Evolutionary conservation across 805 yeast species (phyloP), one percentile per base, ranked within the genome.

Genomic region (Wickerhamiella cacticola): DNA sequence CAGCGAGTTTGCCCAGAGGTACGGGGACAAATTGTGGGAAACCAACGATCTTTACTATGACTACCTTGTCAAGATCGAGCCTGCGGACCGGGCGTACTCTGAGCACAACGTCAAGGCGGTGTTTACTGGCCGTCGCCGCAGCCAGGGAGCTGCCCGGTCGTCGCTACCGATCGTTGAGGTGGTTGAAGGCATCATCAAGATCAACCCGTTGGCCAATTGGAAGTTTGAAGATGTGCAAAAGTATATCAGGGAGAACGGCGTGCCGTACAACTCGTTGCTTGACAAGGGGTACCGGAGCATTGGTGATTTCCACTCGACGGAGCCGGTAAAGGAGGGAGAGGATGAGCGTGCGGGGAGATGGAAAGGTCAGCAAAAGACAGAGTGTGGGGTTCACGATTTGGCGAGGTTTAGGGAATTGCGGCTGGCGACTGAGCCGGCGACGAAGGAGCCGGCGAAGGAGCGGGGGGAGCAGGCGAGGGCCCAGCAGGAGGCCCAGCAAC

Each of bases 341-440:
- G 96, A 89, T 60, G 97, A 89, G 63, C 75, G 97, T 54, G 78
- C 92, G n/a, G 97, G 97, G 1, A 75, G 97, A 59, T 89, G 97
- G 97, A 81, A 82, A 69, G 96, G 96, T 1, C 75, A 81, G 61
- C 73, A 78, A 9, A 89, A 89, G 68, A 86, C 95, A 0, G 97
- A 89, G 63, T 89, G 97, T 66, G 97, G 97, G 2, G 87, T 89
- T 47, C 97, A 89, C 60, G 82, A 80, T 56, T 76, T 88, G 1
- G 73, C 80, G 22, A 75, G 82, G 53, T 89, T 82, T 61, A 77
- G 82, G 0, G 71, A 82, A 58, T 82, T 58, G 42, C 42, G 42
- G 13, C n/a, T 28, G 33, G 33, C 33, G 13, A 28, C 21, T 4
- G 10, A 15, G 18, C 9, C 7, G n/a, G 19, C 5, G 36, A 15